Evolutionary conservation across 2,329 filamentous ascomycete genomes (phyloP), one percentile per base, ranked within the genome.

Genomic region (Fonsecaea erecta): DNA sequence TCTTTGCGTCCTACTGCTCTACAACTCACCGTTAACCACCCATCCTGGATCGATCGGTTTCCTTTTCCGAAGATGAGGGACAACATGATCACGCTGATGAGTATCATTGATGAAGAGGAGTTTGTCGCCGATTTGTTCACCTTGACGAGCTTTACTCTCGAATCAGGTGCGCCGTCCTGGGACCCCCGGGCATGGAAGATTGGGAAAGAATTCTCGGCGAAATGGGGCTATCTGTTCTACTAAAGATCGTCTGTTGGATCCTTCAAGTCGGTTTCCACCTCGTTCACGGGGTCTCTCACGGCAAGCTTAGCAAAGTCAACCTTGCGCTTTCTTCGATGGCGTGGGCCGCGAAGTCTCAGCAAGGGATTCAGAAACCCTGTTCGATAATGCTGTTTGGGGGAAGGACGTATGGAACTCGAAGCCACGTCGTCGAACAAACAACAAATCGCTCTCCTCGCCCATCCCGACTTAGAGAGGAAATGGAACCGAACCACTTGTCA

Each of bases 151-250:
- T 78, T 78, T 63, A 67, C 67, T 7, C 74, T 78, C 46, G 66
- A 65, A n/a, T 62, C 65, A 11, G 75, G 76, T 3, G 63, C 64
- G 1, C 68, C 68, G n/a, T 63, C 70, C 8, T 78, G 76, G 75
- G 75, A 78, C 69, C 73, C 75, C 3, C 66, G 54, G 26, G 74
- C 72, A 5, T 78, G 76, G 76, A 75, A 64, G 32, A 76, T 78
- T 46, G 71, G 74, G 35, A 73, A 73, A 59, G 71, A 98, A 86
- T 81, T 99, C 93, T 4, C 95, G 94, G 40, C 98, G 93, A 75
- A 99, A 99, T 0, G 95, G 95, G 35, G 95, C 93, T 71, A 92
- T 91, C 74, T 95, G 93, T 71, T 91, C 84, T 68, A 71, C 51
- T 69, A 58, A 62, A 7, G 28, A 2, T n/a, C 14, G 8, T 40